Base-by-base conservation (phyloP, 345 rosid species). In the Syzygium aromaticum region DNA sequence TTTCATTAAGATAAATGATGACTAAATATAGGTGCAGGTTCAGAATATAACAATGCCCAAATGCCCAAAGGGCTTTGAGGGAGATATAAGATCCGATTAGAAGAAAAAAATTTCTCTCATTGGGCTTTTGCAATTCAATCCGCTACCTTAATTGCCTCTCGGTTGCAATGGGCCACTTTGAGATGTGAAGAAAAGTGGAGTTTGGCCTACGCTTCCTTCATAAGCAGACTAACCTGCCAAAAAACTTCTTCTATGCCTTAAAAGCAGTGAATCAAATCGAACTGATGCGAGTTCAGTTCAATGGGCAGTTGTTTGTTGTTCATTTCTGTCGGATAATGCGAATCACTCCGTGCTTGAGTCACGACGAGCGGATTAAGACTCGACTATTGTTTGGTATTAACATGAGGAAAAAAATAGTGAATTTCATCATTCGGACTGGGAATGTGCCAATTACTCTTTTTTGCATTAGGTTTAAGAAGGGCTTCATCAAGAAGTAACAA, bases 111-210 rank as follows among this genome's bases (percentile, higher is more conserved):
- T 61, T 61, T 13, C 1, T 12, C 27, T 61, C n/a, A 2, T 59
- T 61, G 0, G 4, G 4, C 7, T n/a, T n/a, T 61, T n/a, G 5
- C 28, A n/a, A 0, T n/a, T 0, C 33, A 14, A 13, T n/a, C 9
- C 3, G 5, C 0, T 9, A 14, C 10, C 6, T 61, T n/a, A 61
- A 12, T n/a, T 13, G 19, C 1, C 33, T 61, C 0, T n/a, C 5
- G 4, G 17, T 6, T 61, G 33, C 5, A 0, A n/a, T 6, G 4
- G 28, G 30, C 38, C 8, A 13, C 8, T n/a, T n/a, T 16, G 15
- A 61, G 73, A 61, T 61, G 3, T 2, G 0, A 13, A n/a, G 12
- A 0, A n/a, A n/a, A 61, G 54, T 19, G n/a, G n/a, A 61, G 33
- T 6, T 61, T 3, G 38, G 19, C 33, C 67, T 14, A 7, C 6